Evolutionary conservation across 768 basidiomycete genomes (phyloP).

Genomic region (Trametes maxima): DNA sequence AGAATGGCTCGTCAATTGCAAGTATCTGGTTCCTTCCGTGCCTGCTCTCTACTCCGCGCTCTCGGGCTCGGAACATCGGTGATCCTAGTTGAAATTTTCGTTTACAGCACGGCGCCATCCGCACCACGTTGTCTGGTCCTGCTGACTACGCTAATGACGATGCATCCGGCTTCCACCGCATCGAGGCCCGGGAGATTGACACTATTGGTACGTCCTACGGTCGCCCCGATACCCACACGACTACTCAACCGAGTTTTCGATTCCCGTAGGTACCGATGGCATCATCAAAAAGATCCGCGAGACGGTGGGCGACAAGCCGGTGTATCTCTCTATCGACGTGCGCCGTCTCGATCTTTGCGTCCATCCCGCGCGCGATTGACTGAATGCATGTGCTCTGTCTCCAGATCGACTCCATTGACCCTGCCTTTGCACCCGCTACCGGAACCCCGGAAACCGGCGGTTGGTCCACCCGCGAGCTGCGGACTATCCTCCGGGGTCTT

Average conservation of each 20-base stretch:
- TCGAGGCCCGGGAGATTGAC: slow-evolving; percentile 86
- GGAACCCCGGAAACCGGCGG: slow-evolving; percentile 86
- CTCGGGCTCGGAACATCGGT: slow-evolving; percentile 42
- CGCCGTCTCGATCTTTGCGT: slow-evolving; percentile 25
- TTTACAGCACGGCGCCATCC: slow-evolving; percentile 79
- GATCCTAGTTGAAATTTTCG: slow-evolving; percentile 72
- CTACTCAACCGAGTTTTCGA: not conserved
- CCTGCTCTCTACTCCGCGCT: slow-evolving; percentile 19
- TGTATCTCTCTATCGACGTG: slow-evolving; percentile 80
- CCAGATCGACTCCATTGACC: slow-evolving; percentile 80
- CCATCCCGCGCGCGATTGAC: not conserved
- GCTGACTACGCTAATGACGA: slow-evolving; percentile 81
- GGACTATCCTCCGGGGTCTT: slow-evolving; percentile 73
- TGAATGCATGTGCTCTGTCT: not conserved
- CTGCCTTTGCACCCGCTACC: slow-evolving; percentile 80
- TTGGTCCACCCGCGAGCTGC: slow-evolving; percentile 83
- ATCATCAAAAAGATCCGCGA: slow-evolving; percentile 81
- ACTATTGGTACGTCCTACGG: slow-evolving; percentile 55
- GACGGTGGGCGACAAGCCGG: slow-evolving; percentile 72
- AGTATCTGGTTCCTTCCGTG: slow-evolving; percentile 50
- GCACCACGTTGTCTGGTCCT: slow-evolving; percentile 78
- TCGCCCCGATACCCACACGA: not conserved
- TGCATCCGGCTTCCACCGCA: slow-evolving; percentile 75
- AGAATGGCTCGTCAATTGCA: slow-evolving; percentile 81
- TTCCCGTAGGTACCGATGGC: slow-evolving; percentile 58